A percentile compares a stretch with the other conserved stretches of the same genome.
These are phyloP conservation scores for Podaxis sp. DNA, from an alignment of 768 basidiomycete species.

Conservation along the genomic window DNA sequence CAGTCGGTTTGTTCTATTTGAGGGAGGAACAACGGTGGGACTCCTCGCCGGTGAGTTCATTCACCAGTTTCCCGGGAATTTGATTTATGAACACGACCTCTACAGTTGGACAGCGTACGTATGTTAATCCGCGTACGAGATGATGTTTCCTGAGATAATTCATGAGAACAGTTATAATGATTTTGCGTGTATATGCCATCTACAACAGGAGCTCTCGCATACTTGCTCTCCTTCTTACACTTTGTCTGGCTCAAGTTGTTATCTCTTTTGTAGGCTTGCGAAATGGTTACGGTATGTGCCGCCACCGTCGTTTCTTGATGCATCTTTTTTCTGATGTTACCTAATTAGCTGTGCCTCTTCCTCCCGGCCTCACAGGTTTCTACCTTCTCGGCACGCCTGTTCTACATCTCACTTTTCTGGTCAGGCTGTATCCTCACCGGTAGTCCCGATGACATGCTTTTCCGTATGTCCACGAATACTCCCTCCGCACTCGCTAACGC, in stretches of 20 bases:
- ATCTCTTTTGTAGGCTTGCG: conserved; percentile 19
- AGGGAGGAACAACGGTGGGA: conserved; percentile 22
- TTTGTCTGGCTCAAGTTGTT: conserved; percentile 22
- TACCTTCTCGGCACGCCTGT: background rate
- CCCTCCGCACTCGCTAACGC: background rate
- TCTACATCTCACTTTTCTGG: background rate
- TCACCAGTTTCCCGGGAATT: background rate
- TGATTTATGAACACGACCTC: background rate
- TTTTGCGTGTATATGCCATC: conserved; percentile 26
- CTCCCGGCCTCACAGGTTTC: conserved; percentile 20
- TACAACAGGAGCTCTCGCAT: conserved; percentile 19
- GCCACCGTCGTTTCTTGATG: background rate
- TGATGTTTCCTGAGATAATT: background rate
- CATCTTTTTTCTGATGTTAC: background rate
- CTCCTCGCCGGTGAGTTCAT: conserved; percentile 21
- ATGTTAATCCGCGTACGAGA: background rate
- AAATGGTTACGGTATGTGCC: conserved; percentile 21
- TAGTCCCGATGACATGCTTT: conserved; percentile 10
- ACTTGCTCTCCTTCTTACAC: conserved; percentile 15
- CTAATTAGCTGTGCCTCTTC: conserved; percentile 20
- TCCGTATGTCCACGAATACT: conserved; percentile 17
- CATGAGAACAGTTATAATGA: conserved; percentile 24
- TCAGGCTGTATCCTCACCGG: conserved; percentile 25
- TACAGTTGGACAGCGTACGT: background rate
- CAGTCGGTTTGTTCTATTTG: conserved; percentile 22